Evolutionary conservation across 2,329 filamentous ascomycete species (phyloP), one percentile per base, ranked within the genome.

Genomic region (Alternaria novae-zelandiae): DNA sequence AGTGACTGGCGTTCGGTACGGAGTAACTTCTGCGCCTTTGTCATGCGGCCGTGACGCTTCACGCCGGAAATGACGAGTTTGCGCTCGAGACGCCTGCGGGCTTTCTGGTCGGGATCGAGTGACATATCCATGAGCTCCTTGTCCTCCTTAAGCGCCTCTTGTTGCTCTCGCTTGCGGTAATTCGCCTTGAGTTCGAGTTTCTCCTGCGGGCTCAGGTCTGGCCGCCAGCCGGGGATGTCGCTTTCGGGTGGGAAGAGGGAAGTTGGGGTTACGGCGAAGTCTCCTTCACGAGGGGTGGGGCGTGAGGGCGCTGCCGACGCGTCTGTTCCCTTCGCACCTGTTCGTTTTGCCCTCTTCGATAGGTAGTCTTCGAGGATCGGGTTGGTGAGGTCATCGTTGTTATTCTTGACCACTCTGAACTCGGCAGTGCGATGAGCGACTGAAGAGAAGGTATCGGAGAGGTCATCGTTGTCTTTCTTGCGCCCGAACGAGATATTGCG

Each of bases 11-110:
- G 82, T 77, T 91, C 89, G 8, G 86, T 88, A 70, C 90, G 88
- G 75, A 88, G 87, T 64, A 97, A 87, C 58, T 87, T 84, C 72
- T 94, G 87, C 54, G 86, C 83, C 66, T 87, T 88, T 17, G 88
- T 86, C 55, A 94, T 79, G 46, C 91, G 86, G 9, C 91, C 90
- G 51, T 90, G 85, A 65, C 87, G 87, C 56, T 86, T 86, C 53
- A 97, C 86, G 79, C 91, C 88, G 70, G 91, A 88, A 59, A 95
- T 91, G 44, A 97, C 88, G 86, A 94, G 93, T 80, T 91, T 93
- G 73, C 92, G 87, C 83, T 97, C 89, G 89, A 92, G 97, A 61
- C 90, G 86, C 57, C 89, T 83, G 61, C 94, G 88, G 61, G 86
- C 86, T 47, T 85, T 82, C 15, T 94, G 94, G 70, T 91, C 87